A percentile compares a stretch with the other conserved stretches of the same genome.
Evolutionary conservation across 352 stramenopile genomes (phyloP).

Genomic region (Saprolegnia diclina): DNA sequence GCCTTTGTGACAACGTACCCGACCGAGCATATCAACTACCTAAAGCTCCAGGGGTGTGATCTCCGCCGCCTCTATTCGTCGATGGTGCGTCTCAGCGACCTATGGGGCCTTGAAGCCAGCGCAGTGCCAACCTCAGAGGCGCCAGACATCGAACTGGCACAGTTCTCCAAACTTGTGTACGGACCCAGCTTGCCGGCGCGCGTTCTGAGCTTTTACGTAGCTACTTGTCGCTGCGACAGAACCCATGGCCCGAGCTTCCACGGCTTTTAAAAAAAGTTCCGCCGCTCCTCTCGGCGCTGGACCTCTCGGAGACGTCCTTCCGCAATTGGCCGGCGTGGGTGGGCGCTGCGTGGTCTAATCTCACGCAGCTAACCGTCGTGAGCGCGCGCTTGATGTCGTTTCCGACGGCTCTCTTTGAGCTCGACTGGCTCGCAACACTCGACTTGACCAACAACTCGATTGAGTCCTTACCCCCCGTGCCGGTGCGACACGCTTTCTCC

Average conservation of each 20-base stretch:
- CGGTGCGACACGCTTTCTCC: neutral
- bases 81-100: too few species aligned
- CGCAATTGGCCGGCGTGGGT: neutral
- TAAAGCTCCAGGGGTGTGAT: too few species aligned
- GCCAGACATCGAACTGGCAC: too few species aligned
- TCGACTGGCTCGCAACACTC: neutral
- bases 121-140: too few species aligned
- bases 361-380: neutral
- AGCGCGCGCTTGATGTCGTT: neutral
- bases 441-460: constrained; percentile 10
- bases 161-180: too few species aligned
- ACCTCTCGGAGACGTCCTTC: neutral
- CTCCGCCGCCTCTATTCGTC: too few species aligned
- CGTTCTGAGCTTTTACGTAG: neutral
- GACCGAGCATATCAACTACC: too few species aligned
- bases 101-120: too few species aligned
- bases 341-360: neutral
- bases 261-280: neutral
- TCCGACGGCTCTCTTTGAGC: neutral
- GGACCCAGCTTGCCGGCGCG: too few species aligned
- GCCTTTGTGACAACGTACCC: too few species aligned
- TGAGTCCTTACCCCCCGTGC: neutral
- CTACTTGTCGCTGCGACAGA: neutral
- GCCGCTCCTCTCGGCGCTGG: neutral
- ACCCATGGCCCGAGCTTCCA: neutral